A percentile compares a stretch with the other conserved stretches of the same genome.
phyloP scores from a whole-genome alignment of 1,284 basidiomycete genomes.

The Neonothopanus nambi region DNA sequence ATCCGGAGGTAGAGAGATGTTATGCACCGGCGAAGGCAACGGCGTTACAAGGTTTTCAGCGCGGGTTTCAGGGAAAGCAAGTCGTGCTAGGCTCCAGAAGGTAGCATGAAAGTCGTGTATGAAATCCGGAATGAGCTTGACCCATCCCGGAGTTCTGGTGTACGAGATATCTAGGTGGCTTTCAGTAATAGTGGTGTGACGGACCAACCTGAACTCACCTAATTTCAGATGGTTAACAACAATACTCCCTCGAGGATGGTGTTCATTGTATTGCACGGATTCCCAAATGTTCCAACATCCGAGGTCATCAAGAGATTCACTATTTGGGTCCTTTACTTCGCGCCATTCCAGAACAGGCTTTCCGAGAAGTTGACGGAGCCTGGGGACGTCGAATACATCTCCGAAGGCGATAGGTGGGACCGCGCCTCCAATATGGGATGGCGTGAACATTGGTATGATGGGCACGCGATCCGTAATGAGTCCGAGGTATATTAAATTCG shows the following conservation, averaged over 20 bases:
- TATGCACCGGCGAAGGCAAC: constrained; percentile 36
- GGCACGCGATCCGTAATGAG: constrained; percentile 64
- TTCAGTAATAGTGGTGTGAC: neutral
- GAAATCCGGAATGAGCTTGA: constrained; percentile 39
- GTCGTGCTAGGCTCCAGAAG: constrained; percentile 47
- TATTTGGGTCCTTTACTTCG: constrained; percentile 47
- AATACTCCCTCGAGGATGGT: constrained; percentile 45
- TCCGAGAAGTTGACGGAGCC: constrained; percentile 41
- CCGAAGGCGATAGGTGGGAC: constrained; percentile 49
- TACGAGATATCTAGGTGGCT: constrained; percentile 45
- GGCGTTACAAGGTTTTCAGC: constrained; percentile 31
- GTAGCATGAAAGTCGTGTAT: constrained; percentile 42
- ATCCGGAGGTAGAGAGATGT: constrained; percentile 42
- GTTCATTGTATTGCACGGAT: constrained; percentile 45
- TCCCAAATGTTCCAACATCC: constrained; percentile 76
- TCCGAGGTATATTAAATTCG: constrained; percentile 68
- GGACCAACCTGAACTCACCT: constrained; percentile 38
- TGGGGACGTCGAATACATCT: constrained; percentile 52
- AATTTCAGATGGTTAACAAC: constrained; percentile 48
- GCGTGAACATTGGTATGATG: constrained; percentile 62
- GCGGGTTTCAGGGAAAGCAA: constrained; percentile 45
- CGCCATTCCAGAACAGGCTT: constrained; percentile 56
- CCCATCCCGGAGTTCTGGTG: constrained; percentile 43
- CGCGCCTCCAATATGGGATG: constrained; percentile 59
- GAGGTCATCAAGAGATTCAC: constrained; percentile 48